Evolutionary conservation across 139 green algal genomes (phyloP).

Genomic region (Closterium sp.): DNA sequence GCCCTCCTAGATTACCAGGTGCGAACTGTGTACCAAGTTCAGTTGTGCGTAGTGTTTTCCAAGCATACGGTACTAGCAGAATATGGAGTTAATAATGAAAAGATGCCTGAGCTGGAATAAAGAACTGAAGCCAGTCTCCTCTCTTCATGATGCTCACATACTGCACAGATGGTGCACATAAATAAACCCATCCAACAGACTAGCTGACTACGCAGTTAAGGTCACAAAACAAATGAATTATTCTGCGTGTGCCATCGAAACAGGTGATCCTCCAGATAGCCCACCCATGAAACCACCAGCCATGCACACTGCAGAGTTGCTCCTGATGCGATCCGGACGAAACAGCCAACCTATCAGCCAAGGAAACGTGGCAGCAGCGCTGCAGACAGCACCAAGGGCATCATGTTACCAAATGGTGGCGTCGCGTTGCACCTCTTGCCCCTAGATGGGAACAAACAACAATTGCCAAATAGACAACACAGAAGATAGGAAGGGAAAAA

Average conservation of each 20-base stretch:
- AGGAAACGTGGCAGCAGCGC: not conserved
- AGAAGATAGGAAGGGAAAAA: not conserved
- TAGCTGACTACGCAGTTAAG: not conserved
- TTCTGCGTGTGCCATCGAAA: not conserved
- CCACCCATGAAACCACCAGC: no score
- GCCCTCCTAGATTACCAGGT: no score
- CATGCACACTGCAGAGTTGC: not conserved
- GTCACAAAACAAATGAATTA: not conserved
- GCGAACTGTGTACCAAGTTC: no score
- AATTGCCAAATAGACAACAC: not conserved
- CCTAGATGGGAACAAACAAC: not conserved
- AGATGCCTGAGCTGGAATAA: no score
- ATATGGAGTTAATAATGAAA: no score
- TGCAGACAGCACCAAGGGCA: not conserved
- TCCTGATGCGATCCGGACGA: not conserved
- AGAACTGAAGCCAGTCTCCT: no score
- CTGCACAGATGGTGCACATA: not conserved
- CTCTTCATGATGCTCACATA: not conserved
- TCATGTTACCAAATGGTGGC: not conserved
- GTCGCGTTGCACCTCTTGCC: not conserved
- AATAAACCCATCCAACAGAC: not conserved
- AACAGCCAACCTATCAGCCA: not conserved
- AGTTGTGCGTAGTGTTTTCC: no score
- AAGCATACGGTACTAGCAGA: no score
- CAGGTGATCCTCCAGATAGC: no score